phyloP scores from a whole-genome alignment of 441 rosid genomes.

The Croton setiger region DNA sequence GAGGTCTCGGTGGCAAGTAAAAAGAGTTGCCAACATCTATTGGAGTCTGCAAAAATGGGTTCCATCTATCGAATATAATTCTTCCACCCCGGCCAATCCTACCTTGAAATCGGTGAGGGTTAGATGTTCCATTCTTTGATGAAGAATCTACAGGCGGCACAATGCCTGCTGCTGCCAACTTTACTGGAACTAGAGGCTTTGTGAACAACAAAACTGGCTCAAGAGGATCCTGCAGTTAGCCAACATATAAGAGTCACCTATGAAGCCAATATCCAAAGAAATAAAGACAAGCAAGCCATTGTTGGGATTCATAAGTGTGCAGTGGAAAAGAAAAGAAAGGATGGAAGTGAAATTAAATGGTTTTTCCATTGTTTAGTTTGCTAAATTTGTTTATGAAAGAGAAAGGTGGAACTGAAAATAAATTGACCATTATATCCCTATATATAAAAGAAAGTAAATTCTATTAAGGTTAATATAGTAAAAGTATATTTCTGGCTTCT shows the following conservation, averaged over 20 bases:
- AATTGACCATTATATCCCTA: no score
- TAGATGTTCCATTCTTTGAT: constrained; percentile 37
- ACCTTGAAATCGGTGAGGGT: constrained; percentile 41
- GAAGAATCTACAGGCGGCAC: constrained; percentile 56
- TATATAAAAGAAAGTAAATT: no score
- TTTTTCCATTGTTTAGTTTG: no score
- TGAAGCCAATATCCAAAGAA: background rate
- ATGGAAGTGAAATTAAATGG: no score
- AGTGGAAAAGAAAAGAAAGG: no score
- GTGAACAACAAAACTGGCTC: constrained; percentile 90
- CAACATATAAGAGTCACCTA: background rate
- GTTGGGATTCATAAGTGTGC: no score
- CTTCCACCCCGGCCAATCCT: constrained; percentile 88
- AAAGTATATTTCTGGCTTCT: no score
- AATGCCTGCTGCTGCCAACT: constrained; percentile 79
- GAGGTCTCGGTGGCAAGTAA: constrained; percentile 58
- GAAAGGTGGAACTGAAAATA: no score
- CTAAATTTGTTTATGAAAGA: no score
- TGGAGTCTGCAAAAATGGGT: constrained; percentile 72
- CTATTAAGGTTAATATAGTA: no score
- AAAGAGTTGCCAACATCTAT: constrained; percentile 61
- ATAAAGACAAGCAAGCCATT: background rate
- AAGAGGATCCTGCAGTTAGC: constrained; percentile 68
- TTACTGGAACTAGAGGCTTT: constrained; percentile 87
- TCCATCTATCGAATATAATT: constrained; percentile 92